Percentiles rank a stretch among this genome's conserved stretches.
Conservation (phyloP, 129 eudicot species). For the Apium graveolens region DNA sequence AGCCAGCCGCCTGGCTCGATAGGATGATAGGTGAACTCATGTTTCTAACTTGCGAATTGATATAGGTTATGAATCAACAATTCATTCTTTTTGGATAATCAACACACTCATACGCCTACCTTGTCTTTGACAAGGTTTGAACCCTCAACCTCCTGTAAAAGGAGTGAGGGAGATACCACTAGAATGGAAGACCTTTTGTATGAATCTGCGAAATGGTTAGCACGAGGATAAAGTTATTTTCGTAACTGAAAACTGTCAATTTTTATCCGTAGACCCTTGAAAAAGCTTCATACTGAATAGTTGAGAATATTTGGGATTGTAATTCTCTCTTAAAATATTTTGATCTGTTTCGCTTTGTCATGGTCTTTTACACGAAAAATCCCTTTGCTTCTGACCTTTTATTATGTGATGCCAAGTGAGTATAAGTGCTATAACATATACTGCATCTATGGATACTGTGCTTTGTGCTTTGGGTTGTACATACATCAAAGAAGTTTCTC, state of each 20-base stretch:
- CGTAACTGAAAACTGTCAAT: not conserved
- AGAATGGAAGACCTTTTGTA: not conserved
- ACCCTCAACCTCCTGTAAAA: not conserved
- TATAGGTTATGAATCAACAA: not conserved
- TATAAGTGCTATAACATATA: not conserved
- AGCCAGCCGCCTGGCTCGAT: slow-evolving; percentile 84
- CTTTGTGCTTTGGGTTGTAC: not conserved
- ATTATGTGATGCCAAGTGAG: not conserved
- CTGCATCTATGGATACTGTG: not conserved
- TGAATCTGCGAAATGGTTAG: not conserved
- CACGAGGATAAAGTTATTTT: not conserved
- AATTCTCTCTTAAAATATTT: not conserved
- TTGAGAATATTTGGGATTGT: not conserved
- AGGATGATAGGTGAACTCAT: slow-evolving; percentile 86
- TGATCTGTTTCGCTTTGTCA: not conserved
- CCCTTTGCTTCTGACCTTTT: not conserved
- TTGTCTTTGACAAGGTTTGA: not conserved
- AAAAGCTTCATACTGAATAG: not conserved
- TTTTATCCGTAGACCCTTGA: not conserved
- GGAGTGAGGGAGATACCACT: not conserved
- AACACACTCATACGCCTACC: not conserved
- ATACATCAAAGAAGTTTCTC: too few relatives aligned
- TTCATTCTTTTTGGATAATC: not conserved
- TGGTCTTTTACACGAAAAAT: not conserved
- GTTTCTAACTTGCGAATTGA: not conserved